A percentile compares a stretch with the other conserved stretches of the same genome.
These are phyloP conservation scores for Cnidoscolus chayamansa DNA, from an alignment of 441 rosid genomes.

Conservation along the genomic window DNA sequence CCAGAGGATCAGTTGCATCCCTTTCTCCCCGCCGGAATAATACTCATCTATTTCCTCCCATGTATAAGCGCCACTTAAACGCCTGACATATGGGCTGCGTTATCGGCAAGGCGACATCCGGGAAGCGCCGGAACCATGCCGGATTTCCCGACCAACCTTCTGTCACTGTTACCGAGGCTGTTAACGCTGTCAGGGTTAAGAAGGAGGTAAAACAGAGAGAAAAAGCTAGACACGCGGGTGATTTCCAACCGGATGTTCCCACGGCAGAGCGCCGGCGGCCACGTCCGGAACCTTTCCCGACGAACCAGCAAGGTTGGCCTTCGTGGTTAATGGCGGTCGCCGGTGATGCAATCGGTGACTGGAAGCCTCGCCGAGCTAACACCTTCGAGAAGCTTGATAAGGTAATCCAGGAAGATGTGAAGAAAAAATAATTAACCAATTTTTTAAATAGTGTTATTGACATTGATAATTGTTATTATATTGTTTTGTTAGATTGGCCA, in stretches of 20 bases:
- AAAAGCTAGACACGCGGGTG: constrained; percentile 37
- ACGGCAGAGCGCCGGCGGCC: constrained; percentile 38
- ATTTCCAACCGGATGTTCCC: constrained; percentile 32
- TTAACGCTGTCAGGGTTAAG: constrained; percentile 25
- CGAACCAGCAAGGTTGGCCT: constrained; percentile 67
- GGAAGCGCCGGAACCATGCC: constrained; percentile 25
- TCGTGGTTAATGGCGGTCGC: constrained; percentile 76
- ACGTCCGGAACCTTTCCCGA: constrained; percentile 26
- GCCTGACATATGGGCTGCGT: constrained; percentile 61
- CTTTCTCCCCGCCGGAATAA: constrained; percentile 18
- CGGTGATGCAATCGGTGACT: constrained; percentile 70
- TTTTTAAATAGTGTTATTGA: background rate
- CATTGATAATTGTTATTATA: background rate
- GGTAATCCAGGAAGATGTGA: constrained; percentile 35
- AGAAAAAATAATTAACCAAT: background rate
- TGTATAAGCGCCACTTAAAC: constrained; percentile 13
- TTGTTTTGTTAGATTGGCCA: constrained; percentile 61
- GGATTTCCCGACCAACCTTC: constrained; percentile 31
- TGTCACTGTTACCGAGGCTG: constrained; percentile 25
- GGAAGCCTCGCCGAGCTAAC: constrained; percentile 78
- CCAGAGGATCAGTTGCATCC: background rate
- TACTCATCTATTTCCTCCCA: constrained; percentile 19
- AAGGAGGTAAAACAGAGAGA: constrained; percentile 33
- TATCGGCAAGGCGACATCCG: constrained; percentile 34
- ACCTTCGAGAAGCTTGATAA: constrained; percentile 81